Evolutionary conservation across 176 grass and related monocot species (phyloP).

Genomic region (Aegilops sharonensis): DNA sequence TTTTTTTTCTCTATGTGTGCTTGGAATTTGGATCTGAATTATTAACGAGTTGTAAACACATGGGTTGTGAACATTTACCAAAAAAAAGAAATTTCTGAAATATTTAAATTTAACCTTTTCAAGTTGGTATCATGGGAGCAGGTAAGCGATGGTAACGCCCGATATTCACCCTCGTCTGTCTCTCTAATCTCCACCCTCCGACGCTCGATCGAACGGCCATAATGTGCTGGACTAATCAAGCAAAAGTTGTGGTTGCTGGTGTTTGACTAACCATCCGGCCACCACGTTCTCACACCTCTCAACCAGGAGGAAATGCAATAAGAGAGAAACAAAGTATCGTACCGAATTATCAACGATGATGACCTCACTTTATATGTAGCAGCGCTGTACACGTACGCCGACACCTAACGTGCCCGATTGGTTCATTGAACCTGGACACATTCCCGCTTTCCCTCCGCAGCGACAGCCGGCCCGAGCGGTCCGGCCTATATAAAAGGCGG

Average conservation of each 20-base stretch:
- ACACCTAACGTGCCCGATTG: neutral
- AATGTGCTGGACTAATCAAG: no score
- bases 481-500: constrained; percentile 31
- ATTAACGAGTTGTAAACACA: no score
- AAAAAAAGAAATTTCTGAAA: no score
- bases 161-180: no score
- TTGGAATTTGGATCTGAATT: no score
- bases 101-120: no score
- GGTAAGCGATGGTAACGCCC: no score
- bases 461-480: neutral
- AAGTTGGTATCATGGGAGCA: no score
- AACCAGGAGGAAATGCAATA: neutral
- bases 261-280: neutral
- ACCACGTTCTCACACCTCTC: no score
- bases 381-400: neutral
- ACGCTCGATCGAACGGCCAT: neutral
- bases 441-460: neutral
- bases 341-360: neutral
- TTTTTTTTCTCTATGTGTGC: no score
- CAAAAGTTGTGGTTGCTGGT: no score
- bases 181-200: neutral
- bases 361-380: neutral
- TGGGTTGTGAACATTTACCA: no score
- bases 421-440: constrained; percentile 51
- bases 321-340: neutral